Base-by-base conservation (phyloP, 371 early-diverging fungal genomes). In the Nematocida parisii region DNA sequence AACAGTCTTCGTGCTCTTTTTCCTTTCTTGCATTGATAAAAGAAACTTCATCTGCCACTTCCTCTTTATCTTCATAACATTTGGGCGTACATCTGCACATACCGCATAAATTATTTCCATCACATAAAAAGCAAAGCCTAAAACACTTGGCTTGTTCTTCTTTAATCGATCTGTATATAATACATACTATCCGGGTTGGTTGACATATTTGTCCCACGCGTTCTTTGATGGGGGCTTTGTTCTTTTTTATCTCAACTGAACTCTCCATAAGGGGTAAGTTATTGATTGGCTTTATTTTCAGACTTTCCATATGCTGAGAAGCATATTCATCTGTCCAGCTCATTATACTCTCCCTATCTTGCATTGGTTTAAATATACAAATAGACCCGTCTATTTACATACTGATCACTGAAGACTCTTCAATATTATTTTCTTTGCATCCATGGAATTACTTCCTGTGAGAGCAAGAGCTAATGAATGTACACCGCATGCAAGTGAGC, bases 401-500 rank as follows among this genome's bases (percentile, higher is more conserved):
- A 40, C n/a, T 64, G 64, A 64, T 64, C 64, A 64, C 18, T n/a
- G 3, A 27, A 13, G 64, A 6, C 1, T 64, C 61, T 62, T 77
- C 57, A 70, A 70, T 71, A 77, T 54, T 77, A 77, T 77, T 77
- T 77, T 77, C 80, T 77, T 77, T 66, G 9, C 33, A 13, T 15
- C 11, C 80, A 77, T 77, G 80, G 47, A 77, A 40, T 54, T 77
- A 42, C 39, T 77, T 13, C 80, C 80, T 27, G 71, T 77, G 4
- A 5, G 61, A 27, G 60, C 66, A 5, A 54, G 27, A 47, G 39
- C 61, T 40, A 47, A 50, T 22, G 80, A 77, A 46, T 70, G 67
- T 7, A n/a, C 33, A 1, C 24, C 47, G 5, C 42, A 70, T 5
- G 20, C 50, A 5, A 42, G 44, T 7, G 70, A 77, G 61, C 52